Evolutionary conservation across 495 filamentous ascomycete species (phyloP), one percentile per base, ranked within the genome.

Genomic region (Podospora sp.): DNA sequence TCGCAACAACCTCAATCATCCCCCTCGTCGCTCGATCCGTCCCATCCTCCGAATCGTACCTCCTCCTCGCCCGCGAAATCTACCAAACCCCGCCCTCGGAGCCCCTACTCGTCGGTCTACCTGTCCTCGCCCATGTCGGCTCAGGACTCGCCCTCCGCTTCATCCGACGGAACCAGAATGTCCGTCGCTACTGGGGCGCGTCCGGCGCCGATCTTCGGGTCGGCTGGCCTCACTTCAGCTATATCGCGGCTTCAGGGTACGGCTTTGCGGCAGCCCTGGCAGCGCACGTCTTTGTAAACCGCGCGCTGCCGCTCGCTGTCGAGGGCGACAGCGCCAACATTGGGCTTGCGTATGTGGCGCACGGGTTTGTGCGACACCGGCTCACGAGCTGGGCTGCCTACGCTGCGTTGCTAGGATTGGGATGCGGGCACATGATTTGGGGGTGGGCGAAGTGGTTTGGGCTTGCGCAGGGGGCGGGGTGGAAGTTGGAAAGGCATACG

Each of bases 271-370:
- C 85, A 1, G 69, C 93, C 18, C 79, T 94, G 14, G 83, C 82
- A 0, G 84, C 86, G 6, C 94, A 97, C 77, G 83, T 85, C 0
- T 84, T 86, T 25, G 81, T 95, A 63, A 92, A 93, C 71, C 85
- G 94, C 14, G 78, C 83, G 0, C 78, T 94, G 21, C 93, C 94
- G 5, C 70, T 91, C 49, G 78, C 84, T 35, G 84, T 93, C 18
- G 92, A 96, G 36, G 93, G 93, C 0, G 93, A 92, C 40, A 93
- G 89, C 69, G 90, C 90, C 14, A 87, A 93, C 50, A 87, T 97
- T 27, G 91, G 91, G 1, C 78, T 97, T 27, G 88, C 87, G 22
- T 97, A 89, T 76, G 86, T 96, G 0, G 88, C 88, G n/a, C 93
- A 97, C 77, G 94, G 92, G 5, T 93, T 97, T 75, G 88, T 87